Percentiles rank a stretch among this genome's conserved stretches.
These are phyloP conservation scores for Herpetomonas tarakana DNA, from an alignment of 208 protist species.

Conservation along the genomic window DNA sequence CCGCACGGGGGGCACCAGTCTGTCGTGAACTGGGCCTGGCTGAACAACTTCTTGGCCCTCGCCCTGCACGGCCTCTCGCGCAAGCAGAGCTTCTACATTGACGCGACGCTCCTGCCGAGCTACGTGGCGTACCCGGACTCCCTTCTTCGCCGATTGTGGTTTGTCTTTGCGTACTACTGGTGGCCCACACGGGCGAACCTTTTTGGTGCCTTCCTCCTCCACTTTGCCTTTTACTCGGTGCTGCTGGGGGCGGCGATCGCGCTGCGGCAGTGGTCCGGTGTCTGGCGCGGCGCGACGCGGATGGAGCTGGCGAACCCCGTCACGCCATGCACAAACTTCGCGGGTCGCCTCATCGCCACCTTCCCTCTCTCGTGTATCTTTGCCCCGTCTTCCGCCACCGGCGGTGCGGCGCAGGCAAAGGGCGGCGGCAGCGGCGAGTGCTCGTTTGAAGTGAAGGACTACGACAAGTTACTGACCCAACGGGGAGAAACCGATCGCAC, in stretches of 20 bases:
- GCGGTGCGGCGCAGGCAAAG: too few species aligned
- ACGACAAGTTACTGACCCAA: not conserved
- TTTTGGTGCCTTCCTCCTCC: slow-evolving; percentile 58
- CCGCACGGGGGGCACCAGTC: slow-evolving; percentile 2
- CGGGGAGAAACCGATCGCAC: not conserved
- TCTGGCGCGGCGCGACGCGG: slow-evolving; percentile 44
- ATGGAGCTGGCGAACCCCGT: slow-evolving; percentile 76
- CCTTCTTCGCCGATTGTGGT: slow-evolving; percentile 11
- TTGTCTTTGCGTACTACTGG: slow-evolving; percentile 41
- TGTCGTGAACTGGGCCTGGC: slow-evolving; percentile 29
- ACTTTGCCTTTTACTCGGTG: slow-evolving; percentile 21
- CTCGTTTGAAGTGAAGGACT: not conserved
- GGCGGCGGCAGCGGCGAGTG: not conserved
- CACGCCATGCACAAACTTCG: slow-evolving; percentile 30
- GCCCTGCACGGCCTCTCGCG: slow-evolving; percentile 59
- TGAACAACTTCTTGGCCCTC: slow-evolving; percentile 29
- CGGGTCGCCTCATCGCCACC: slow-evolving; percentile 59
- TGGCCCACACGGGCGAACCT: slow-evolving; percentile 39
- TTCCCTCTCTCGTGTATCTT: slow-evolving; percentile 24
- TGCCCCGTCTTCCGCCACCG: too few species aligned
- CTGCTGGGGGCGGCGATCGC: slow-evolving; percentile 17
- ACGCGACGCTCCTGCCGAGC: slow-evolving; percentile 5
- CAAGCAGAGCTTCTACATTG: slow-evolving; percentile 20
- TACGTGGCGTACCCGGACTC: slow-evolving; percentile 3
- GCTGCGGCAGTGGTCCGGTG: slow-evolving; percentile 44